Conservation (phyloP, 1,284 basidiomycete genomes). For the Austropuccinia psidii region DNA sequence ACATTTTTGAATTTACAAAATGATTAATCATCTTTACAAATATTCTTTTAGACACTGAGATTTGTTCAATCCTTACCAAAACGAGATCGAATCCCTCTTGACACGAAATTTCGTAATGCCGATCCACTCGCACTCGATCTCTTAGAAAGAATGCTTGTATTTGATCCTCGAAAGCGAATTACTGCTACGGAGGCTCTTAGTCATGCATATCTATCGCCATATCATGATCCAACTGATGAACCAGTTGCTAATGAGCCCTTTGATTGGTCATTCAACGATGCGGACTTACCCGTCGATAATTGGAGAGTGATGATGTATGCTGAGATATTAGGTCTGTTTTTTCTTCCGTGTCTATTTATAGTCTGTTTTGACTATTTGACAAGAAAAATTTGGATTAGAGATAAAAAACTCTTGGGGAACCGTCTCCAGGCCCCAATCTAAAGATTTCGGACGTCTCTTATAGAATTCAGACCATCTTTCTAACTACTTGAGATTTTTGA, state of each 20-base stretch:
- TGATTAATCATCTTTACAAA: background rate
- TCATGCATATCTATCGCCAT: constrained; percentile 92
- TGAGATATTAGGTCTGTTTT: constrained; percentile 46
- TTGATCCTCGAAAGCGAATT: constrained; percentile 94
- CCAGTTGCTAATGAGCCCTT: constrained; percentile 89
- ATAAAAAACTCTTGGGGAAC: no score
- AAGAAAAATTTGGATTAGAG: no score
- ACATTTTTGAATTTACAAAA: background rate
- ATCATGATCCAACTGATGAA: constrained; percentile 98
- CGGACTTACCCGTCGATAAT: constrained; percentile 96
- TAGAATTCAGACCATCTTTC: no score
- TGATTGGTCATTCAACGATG: constrained; percentile 99
- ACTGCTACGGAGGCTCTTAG: constrained; percentile 81
- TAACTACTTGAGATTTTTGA: no score
- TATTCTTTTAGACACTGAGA: constrained; percentile 70
- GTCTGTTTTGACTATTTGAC: no score
- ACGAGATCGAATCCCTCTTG: constrained; percentile 88
- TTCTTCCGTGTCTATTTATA: background rate
- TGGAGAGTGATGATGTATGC: constrained; percentile 73
- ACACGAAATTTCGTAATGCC: constrained; percentile 80
- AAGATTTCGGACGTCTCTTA: no score
- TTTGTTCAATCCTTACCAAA: constrained; percentile 98
- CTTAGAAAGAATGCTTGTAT: constrained; percentile 97
- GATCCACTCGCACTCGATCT: constrained; percentile 88
- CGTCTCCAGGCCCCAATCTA: no score